Base-by-base conservation (phyloP, 352 stramenopile species). In the Pythium rhizo-oryzae region DNA sequence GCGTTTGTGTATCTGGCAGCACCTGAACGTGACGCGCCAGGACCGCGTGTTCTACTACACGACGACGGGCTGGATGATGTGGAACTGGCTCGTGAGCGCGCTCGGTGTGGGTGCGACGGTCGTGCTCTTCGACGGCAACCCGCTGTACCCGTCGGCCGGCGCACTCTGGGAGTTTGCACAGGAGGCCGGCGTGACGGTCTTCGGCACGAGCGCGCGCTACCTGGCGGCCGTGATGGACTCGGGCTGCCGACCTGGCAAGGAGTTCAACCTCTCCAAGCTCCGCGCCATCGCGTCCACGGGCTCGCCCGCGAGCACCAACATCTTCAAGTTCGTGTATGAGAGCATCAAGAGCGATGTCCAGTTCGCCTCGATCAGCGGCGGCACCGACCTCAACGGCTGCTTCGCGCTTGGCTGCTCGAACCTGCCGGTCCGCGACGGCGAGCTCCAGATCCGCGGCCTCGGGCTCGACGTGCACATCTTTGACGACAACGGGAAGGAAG, bases 61-160 rank as follows among this genome's bases (percentile, higher is more conserved):
- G 52, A 94, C 86, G 4, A 94, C 86, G 3, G 86, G 81, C 55
- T 92, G 85, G 87, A 96, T 96, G 88, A 96, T 96, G 88, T 96
- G 88, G 88, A 94, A 95, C 62, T 96, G 87, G 87, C 72, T 93
- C 57, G 81, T 91, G 35, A 91, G 83, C 47, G 81, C 69, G 7
- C 80, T 96, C 13, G 80, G 84, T 19, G 74, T 87, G 62, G 84
- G 85, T 30, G 83, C 85, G 30, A 90, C 86, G 8, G 62, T 96
- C 51, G 85, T 96, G 16, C 67, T 92, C 30, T 94, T 90, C 23
- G 86, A 94, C 43, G 86, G 86, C 39, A 92, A 94, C 55, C 82
- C 84, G 49, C 61, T 91, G 64, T 92, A 90, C 57, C 82, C 82
- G 43, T 81, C 74, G 16, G 70, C 77, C 15, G 66, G 74, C 5